phyloP scores from a whole-genome alignment of 1,284 basidiomycete genomes.

The Naganishia sp. region DNA sequence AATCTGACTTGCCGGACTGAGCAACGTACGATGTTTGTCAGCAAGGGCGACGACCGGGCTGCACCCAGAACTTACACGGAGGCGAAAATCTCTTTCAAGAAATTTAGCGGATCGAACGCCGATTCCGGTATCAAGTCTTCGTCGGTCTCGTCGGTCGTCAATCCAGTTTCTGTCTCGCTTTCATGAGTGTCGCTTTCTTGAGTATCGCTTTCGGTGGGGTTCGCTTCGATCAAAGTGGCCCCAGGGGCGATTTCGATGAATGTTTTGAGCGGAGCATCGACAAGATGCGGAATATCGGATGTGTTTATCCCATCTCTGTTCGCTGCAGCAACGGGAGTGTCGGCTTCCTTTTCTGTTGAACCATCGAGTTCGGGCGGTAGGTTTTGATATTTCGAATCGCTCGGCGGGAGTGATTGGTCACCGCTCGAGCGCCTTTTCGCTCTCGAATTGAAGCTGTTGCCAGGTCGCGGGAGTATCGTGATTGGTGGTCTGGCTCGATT shows the following conservation, averaged over 20 bases:
- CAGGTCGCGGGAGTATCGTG: neutral
- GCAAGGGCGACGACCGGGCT: neutral
- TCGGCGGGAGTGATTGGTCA: neutral
- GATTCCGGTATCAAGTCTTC: neutral
- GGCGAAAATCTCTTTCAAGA: slow-evolving; percentile 28
- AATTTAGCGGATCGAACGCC: slow-evolving; percentile 16
- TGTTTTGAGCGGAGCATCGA: neutral
- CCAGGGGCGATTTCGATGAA: slow-evolving; percentile 7
- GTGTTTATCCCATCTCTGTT: neutral
- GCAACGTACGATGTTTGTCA: neutral
- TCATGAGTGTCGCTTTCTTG: neutral
- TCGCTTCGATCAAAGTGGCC: neutral
- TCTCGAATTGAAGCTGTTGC: neutral
- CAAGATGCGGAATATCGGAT: slow-evolving; percentile 2
- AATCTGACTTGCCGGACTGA: slow-evolving; percentile 18
- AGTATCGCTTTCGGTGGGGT: neutral
- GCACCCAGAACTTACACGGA: slow-evolving; percentile 14
- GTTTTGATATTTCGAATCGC: neutral
- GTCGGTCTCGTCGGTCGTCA: slow-evolving; percentile 21
- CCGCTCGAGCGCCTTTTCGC: too few relatives aligned
- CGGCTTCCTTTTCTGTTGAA: neutral
- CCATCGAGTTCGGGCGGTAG: neutral
- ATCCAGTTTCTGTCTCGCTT: slow-evolving; percentile 7
- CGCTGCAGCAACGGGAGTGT: neutral
- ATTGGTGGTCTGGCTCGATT: slow-evolving; percentile 6